A percentile compares a stretch with the other conserved stretches of the same genome.
These are phyloP conservation scores for Aureobasidium sp. DNA, from an alignment of 2,329 filamentous ascomycete species.

Conservation along the genomic window DNA sequence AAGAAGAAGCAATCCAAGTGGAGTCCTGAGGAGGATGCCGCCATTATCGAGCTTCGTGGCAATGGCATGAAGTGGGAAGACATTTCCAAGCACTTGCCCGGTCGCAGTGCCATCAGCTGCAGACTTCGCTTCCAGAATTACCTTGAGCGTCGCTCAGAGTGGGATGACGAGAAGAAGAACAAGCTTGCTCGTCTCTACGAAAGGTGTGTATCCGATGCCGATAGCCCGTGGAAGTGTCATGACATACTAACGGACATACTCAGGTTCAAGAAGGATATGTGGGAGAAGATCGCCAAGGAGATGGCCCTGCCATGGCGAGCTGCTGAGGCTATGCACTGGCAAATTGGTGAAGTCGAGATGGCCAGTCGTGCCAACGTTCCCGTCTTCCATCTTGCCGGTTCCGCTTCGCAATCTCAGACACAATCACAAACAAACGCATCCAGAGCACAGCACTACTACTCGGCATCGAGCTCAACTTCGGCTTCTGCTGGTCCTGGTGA, in stretches of 20 bases:
- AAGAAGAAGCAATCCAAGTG: conserved; percentile 97
- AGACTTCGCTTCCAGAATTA: conserved; percentile 96
- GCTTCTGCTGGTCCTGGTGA: not conserved
- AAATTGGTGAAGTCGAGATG: conserved; percentile 89
- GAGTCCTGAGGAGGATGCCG: conserved; percentile 85
- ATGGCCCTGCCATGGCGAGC: conserved; percentile 93
- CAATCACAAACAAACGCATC: conserved; percentile 10
- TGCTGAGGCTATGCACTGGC: conserved; percentile 97
- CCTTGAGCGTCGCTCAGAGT: conserved; percentile 81
- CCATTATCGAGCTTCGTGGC: conserved; percentile 84
- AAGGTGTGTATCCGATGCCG: conserved; percentile 52
- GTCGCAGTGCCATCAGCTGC: conserved; percentile 88
- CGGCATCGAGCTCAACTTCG: conserved; percentile 1
- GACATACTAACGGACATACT: not conserved
- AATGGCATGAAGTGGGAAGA: conserved; percentile 98
- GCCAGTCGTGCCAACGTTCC: conserved; percentile 81
- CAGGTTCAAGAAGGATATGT: conserved; percentile 97
- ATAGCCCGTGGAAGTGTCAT: not conserved
- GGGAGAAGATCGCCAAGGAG: conserved; percentile 89
- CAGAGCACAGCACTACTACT: conserved; percentile 13
- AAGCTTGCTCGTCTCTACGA: conserved; percentile 92
- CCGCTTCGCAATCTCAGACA: conserved; percentile 16
- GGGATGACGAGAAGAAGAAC: conserved; percentile 97
- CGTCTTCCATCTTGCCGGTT: conserved; percentile 55
- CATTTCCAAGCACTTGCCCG: conserved; percentile 83